Evolutionary conservation across 176 grass and related monocot genomes (phyloP).

Genomic region (maize (Zea mays)): Zm-B73-REFERENCE-NAM-5.0 NC_050097.1:156073501-156074000

Average conservation of each 20-base stretch:
- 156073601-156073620: not conserved
- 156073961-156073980: not conserved
- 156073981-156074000: not conserved
- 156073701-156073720: not conserved
- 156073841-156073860: not conserved
- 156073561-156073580: not conserved
- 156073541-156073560: conserved; percentile 8
- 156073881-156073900: conserved; percentile 1
- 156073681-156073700: not conserved
- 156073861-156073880: not conserved
- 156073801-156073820: not conserved
- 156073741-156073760: not conserved
- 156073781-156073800: too few species aligned
- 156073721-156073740: not conserved
- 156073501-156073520: not conserved
- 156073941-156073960: not conserved
- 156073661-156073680: not conserved
- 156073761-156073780: not conserved
- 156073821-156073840: not conserved
- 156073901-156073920: not conserved
- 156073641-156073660: not conserved
- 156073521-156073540: not conserved
- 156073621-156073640: not conserved
- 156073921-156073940: not conserved
- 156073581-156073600: not conserved